Evolutionary conservation across 1,139 yeast genomes (phyloP).

Genomic region (Candida tetrigidarum): DNA sequence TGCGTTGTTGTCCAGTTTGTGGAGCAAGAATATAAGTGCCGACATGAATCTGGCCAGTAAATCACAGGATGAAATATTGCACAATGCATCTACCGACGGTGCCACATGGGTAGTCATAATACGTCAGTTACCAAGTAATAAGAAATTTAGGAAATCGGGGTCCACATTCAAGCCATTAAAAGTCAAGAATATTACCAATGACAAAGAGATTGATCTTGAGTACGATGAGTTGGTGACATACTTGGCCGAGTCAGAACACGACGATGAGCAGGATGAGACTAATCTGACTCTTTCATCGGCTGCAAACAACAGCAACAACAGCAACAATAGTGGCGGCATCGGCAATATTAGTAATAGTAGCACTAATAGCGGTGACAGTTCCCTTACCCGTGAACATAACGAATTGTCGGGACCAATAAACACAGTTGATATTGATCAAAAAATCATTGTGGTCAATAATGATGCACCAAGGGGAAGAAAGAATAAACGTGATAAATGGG

Average conservation of each 20-base stretch:
- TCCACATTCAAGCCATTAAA: conserved; percentile 69
- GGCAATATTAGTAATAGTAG: too few species aligned
- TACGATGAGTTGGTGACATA: conserved; percentile 61
- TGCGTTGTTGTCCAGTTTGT: conserved; percentile 61
- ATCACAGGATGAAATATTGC: conserved; percentile 70
- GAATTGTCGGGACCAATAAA: conserved; percentile 32
- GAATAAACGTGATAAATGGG: conserved; percentile 82
- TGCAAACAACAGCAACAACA: neutral
- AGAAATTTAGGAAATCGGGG: conserved; percentile 11
- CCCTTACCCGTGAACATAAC: conserved; percentile 10
- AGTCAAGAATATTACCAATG: conserved; percentile 62
- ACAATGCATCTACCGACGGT: conserved; percentile 69
- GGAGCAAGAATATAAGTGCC: conserved; percentile 74
- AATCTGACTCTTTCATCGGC: conserved; percentile 23
- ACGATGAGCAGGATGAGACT: conserved; percentile 16
- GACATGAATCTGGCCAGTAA: conserved; percentile 56
- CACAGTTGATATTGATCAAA: conserved; percentile 54
- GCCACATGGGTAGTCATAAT: conserved; percentile 76
- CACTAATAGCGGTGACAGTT: neutral
- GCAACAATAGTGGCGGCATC: neutral
- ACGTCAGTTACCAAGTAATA: conserved; percentile 65
- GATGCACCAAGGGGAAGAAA: conserved; percentile 75
- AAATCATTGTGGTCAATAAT: conserved; percentile 64
- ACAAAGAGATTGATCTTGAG: conserved; percentile 72
- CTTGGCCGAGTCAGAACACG: conserved; percentile 34